Evolutionary conservation across 306 rosid species (phyloP), one percentile per base, ranked within the genome.

Genomic region (Neltuma alba): DNA sequence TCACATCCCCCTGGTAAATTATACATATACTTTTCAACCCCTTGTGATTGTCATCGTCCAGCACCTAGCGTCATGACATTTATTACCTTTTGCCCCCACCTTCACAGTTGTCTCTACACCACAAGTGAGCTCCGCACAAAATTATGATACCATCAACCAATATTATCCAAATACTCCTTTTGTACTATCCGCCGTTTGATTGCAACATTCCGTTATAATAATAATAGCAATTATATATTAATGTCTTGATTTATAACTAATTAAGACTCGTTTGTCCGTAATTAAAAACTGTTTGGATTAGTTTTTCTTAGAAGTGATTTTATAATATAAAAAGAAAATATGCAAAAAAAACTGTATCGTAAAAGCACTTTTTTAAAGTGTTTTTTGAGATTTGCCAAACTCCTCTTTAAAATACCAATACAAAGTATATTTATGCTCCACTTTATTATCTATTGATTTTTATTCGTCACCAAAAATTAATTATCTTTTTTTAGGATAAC

Each of bases 1-100:
- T 14, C n/a, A 13, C 80, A 30, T 7, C 77, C 67, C 57, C 86
- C 28, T 65, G 23, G 55, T 55, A 37, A 68, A 68, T 50, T n/a
- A n/a, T n/a, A n/a, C n/a, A 54, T 30, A 15, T 37, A 38, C 36
- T 44, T 58, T 38, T 74, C 85, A 12, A 88, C 23, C 6, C 47
- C 40, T 45, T 28, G 28, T 45, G 16, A n/a, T n/a, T n/a, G n/a
- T n/a, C n/a, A n/a, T n/a, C n/a, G n/a, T n/a, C n/a, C n/a, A n/a
- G n/a, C n/a, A n/a, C n/a, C n/a, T n/a, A n/a, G n/a, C n/a, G n/a
- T n/a, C n/a, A n/a, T n/a, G n/a, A n/a, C n/a, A n/a, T 72, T 18
- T 13, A 45, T 3, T 47, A 6, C 21, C 54, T 16, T 30, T 50
- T 6, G n/a, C 38, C 6, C 6, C 38, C 38, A 6, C 36, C 44